Evolutionary conservation across 2,329 filamentous ascomycete species (phyloP).

Genomic region (Graphiopsis chlorocephala): DNA sequence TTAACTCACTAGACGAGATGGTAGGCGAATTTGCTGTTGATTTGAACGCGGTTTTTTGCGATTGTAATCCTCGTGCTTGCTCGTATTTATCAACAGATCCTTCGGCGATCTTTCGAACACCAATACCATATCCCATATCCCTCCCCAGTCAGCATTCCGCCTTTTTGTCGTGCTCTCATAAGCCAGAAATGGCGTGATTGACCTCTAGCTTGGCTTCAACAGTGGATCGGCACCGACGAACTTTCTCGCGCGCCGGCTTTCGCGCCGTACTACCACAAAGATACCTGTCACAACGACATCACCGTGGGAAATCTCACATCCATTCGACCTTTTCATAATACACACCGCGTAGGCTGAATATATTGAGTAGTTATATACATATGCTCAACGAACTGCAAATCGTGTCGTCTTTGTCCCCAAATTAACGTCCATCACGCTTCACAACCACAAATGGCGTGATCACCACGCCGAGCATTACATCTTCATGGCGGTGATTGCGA

Average conservation of each 20-base stretch:
- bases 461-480: neutral
- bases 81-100: neutral
- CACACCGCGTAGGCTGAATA: neutral
- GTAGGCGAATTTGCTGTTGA: constrained; percentile 5
- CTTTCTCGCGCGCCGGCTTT: neutral
- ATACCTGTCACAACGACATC: constrained; percentile 7
- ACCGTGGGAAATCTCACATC: neutral
- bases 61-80: neutral
- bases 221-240: constrained; percentile 5
- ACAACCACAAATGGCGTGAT: neutral
- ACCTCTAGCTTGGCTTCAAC: constrained; percentile 6
- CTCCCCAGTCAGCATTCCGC: neutral
- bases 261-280: neutral
- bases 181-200: constrained; percentile 14
- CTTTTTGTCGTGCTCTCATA: neutral
- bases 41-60: neutral
- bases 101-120: neutral
- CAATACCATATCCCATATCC: neutral
- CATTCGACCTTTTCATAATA: neutral
- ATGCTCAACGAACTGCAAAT: neutral
- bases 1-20: neutral
- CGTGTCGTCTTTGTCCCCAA: neutral
- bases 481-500: neutral
- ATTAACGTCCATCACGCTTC: neutral
- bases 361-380: neutral